Conservation (phyloP, 202 grass and related monocot genomes). For the Carex arenaria region DNA sequence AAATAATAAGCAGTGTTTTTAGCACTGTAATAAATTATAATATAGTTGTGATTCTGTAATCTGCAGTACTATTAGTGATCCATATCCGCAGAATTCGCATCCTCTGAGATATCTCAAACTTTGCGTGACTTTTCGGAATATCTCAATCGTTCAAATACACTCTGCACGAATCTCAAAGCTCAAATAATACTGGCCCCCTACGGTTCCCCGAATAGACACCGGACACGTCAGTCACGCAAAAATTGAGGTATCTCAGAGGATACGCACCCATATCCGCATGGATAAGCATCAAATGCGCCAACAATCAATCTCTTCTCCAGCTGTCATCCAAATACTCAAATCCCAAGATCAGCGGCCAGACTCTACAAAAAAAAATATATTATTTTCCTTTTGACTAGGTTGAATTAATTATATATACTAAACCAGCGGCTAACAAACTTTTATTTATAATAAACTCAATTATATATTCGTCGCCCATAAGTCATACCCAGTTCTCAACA, state of each 20-base stretch:
- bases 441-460: not conserved
- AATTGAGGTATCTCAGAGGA: no score
- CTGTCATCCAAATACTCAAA: conserved; percentile 5
- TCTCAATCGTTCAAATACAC: no score
- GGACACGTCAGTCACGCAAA: no score
- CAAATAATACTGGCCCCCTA: no score
- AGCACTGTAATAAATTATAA: not conserved
- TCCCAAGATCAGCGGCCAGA: not conserved
- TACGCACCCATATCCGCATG: not conserved
- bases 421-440: not conserved
- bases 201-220: no score
- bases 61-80: not conserved
- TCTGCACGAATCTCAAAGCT: no score
- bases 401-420: not conserved
- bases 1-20: not conserved
- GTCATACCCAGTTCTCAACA: not conserved
- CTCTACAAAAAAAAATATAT: not conserved
- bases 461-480: not conserved
- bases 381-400: not conserved
- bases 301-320: not conserved
- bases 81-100: no score
- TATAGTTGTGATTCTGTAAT: not conserved
- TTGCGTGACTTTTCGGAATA: no score
- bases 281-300: not conserved
- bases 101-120: no score